Evolutionary conservation across 441 rosid species (phyloP), one percentile per base, ranked within the genome.

Genomic region (Bruguiera hainesii): DNA sequence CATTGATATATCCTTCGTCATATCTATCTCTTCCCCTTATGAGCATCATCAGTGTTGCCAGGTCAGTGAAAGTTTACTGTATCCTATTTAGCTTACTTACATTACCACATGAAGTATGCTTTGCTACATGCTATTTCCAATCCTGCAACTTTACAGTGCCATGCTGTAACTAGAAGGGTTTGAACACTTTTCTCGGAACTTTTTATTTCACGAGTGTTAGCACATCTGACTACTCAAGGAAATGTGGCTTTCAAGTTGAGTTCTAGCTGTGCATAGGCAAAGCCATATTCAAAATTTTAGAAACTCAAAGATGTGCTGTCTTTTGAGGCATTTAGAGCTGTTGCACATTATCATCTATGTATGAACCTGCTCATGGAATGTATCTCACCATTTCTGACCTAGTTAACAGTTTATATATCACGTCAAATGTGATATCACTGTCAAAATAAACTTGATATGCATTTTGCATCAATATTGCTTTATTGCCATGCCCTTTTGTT

Each of bases 31-130:
- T 92, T 77, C 98, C 99, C 63, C 88, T 95, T 11, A 86, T 82
- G 97, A 95, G 98, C 89, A 87, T 92, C 73, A 79, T 89, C 75
- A 90, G 79, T 75, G 92, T 95, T 51, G 97, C 98, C 60, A 89
- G 91, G 99, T 92, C 67, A 76, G 82, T 73, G 37, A 49, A 49
- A 65, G 53, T 52, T 67, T 71, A 48, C 33, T 8, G 5, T 68
- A 25, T 33, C 71, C 18, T 37, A 9, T 60, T 37, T 35, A 18
- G 50, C 48, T 3, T 39, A 21, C 62, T 60, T 52, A 39, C 10
- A 6, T 53, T 29, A 50, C 42, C 35, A 11, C 42, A 25, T 42
- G 26, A 60, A 29, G 13, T 25, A 25, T 60, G 29, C 25, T 30
- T 6, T 70, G 29, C 49, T 21, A 11, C 31, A 9, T 70, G 35